Percentiles rank a stretch among this genome's conserved stretches.
Evolutionary conservation across 192 early-diverging fungal species (phyloP).

Genomic region (Dissophora globulifera): DNA sequence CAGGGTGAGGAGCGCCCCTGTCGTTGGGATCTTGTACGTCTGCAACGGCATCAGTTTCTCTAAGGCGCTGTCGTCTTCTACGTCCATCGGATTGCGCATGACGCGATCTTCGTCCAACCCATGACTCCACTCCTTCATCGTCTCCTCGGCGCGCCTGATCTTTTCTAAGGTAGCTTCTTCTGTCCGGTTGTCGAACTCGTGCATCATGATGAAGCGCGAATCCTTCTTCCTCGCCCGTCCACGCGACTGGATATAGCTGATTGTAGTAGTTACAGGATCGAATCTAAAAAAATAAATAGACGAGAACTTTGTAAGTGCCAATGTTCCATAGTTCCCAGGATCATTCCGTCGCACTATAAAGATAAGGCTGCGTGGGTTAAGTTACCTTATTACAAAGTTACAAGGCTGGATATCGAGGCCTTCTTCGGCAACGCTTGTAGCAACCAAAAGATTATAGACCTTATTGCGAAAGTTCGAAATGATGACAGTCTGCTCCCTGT

Average conservation of each 20-base stretch:
- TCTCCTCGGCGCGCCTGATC: slow-evolving; percentile 59
- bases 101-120: slow-evolving; percentile 53
- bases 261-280: slow-evolving; percentile 77
- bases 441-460: slow-evolving; percentile 81
- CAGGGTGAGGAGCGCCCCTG: slow-evolving; percentile 78
- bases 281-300: slow-evolving; percentile 59
- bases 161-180: slow-evolving; percentile 52
- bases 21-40: slow-evolving; percentile 67
- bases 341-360: no score
- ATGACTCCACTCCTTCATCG: slow-evolving; percentile 73
- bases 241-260: slow-evolving; percentile 90
- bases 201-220: slow-evolving; percentile 83
- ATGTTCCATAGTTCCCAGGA: no score
- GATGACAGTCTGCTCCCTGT: slow-evolving; percentile 65
- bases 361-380: neutral
- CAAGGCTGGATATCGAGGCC: slow-evolving; percentile 94
- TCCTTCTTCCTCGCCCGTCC: slow-evolving; percentile 81
- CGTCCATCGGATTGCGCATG: slow-evolving; percentile 17
- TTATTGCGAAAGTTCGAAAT: slow-evolving; percentile 75
- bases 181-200: slow-evolving; percentile 57
- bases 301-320: no score
- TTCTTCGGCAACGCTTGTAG: slow-evolving; percentile 96
- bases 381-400: slow-evolving; percentile 83
- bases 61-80: slow-evolving; percentile 5
- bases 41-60: slow-evolving; percentile 22